Base-by-base conservation (phyloP, 257 asterid species). In the Ilex asprella region DNA sequence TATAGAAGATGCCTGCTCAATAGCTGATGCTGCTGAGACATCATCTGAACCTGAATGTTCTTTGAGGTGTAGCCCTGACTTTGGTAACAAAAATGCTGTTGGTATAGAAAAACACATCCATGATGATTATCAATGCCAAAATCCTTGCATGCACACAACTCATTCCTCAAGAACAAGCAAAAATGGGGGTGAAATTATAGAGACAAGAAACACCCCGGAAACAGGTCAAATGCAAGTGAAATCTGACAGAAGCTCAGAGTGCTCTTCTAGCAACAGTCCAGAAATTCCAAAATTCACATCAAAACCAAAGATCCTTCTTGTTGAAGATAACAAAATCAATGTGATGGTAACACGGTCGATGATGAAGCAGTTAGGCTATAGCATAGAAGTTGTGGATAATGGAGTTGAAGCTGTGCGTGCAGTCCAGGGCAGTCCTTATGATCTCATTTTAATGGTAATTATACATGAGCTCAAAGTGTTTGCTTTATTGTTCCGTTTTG, bases 341-440 rank as follows among this genome's bases (percentile, higher is more conserved):
- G 90, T 91, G 67, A 83, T 87, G 89, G 97, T 87, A 16, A 75
- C 96, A 1, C 80, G 75, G 61, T 82, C 93, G 13, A 85, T 91
- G 96, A 83, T 82, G 97, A 84, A 84, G 74, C 95, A 76, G 74
- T 73, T 91, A 51, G 97, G 97, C 43, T 88, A 87, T 60, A 59
- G 43, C 60, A 76, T 87, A 30, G 85, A 79, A 30, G 84, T 91
- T 3, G 97, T 82, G 60, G 59, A 67, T 29, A 81, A 91, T 66
- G 97, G 97, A 49, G 77, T 80, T 5, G 96, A 91, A 78, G 97
- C 95, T 31, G 75, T 91, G 6, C 78, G 75, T 47, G 94, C 95
- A 1, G 81, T 87, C 61, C 95, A 79, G 68, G 16, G 70, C 32
- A 66, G 69, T 64, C 49, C 32, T 62, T 91, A 85, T 55, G 79